These are phyloP conservation scores for Metarhizium album DNA, from an alignment of 2,329 filamentous ascomycete genomes.

Conservation along the genomic window DNA sequence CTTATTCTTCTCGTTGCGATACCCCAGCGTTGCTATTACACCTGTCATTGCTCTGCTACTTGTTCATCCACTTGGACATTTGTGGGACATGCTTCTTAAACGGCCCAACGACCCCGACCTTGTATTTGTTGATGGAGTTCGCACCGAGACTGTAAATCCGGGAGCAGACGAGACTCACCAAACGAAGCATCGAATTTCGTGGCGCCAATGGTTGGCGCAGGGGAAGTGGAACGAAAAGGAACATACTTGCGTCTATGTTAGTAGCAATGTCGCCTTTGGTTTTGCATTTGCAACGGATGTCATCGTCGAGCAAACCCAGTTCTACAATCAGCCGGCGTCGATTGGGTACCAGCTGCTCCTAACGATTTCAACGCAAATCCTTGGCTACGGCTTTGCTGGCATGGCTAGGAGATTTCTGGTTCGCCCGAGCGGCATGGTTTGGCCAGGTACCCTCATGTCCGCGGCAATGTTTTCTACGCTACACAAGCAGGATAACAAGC, in stretches of 20 bases:
- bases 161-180: conserved; percentile 10
- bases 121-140: conserved; percentile 39
- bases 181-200: conserved; percentile 24
- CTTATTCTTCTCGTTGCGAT: conserved; percentile 80
- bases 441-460: conserved; percentile 80
- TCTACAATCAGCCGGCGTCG: conserved; percentile 72
- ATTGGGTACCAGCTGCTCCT: conserved; percentile 73
- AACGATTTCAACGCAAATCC: conserved; percentile 74
- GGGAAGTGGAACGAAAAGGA: conserved; percentile 82
- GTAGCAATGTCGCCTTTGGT: conserved; percentile 81
- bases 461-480: conserved; percentile 82
- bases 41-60: conserved; percentile 79
- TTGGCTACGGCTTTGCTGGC: conserved; percentile 80
- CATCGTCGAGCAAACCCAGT: conserved; percentile 81
- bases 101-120: conserved; percentile 41
- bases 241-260: conserved; percentile 80
- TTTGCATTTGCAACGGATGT: conserved; percentile 86
- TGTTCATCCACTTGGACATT: conserved; percentile 69
- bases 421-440: conserved; percentile 80
- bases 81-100: conserved; percentile 69
- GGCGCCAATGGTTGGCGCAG: conserved; percentile 67
- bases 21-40: conserved; percentile 82
- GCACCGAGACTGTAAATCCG: conserved; percentile 12
- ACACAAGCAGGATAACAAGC: conserved; percentile 74
- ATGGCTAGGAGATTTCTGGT: conserved; percentile 73